Conservation (phyloP, 2,329 filamentous ascomycete species). For the Stagonosporopsis chrysanthemi region DNA sequence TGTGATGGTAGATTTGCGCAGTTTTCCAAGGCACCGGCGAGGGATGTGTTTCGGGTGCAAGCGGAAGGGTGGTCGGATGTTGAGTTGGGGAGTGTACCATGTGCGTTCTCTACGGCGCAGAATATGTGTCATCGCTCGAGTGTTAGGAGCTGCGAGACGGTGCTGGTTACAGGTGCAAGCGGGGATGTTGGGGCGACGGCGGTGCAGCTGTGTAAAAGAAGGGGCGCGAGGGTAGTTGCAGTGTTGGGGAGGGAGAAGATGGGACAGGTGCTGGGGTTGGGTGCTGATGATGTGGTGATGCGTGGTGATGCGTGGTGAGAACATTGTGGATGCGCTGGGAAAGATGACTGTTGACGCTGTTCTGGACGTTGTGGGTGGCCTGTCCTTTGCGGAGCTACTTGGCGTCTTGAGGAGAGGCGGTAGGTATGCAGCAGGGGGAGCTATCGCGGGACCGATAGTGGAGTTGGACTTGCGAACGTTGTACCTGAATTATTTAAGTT, state of each 20-base stretch:
- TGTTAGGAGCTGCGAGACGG: slow-evolving; percentile 6
- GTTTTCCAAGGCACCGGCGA: slow-evolving; percentile 14
- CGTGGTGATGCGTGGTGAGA: slow-evolving; percentile 10
- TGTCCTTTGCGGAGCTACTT: slow-evolving; percentile 13
- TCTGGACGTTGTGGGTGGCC: slow-evolving; percentile 20
- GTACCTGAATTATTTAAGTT: slow-evolving; percentile 23
- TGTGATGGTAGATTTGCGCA: slow-evolving; percentile 22
- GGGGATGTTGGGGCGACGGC: slow-evolving; percentile 25
- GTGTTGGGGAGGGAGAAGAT: slow-evolving; percentile 13
- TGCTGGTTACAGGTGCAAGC: slow-evolving; percentile 19
- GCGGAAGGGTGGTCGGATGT: slow-evolving; percentile 14
- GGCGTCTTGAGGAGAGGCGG: slow-evolving; percentile 21
- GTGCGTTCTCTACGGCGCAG: slow-evolving; percentile 22
- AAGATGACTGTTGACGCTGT: slow-evolving; percentile 15
- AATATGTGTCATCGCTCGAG: slow-evolving; percentile 17
- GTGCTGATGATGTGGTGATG: slow-evolving; percentile 13
- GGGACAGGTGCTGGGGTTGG: slow-evolving; percentile 5
- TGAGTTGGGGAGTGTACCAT: slow-evolving; percentile 18
- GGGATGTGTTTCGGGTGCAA: slow-evolving; percentile 9
- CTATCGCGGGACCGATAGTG: slow-evolving; percentile 20
- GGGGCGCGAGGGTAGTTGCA: slow-evolving; percentile 16
- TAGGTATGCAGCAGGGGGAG: slow-evolving; percentile 20
- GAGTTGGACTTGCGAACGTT: slow-evolving; percentile 20
- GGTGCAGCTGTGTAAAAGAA: slow-evolving; percentile 17
- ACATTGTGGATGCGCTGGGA: slow-evolving; percentile 5